These are phyloP conservation scores for Fraxinus pennsylvanica DNA, from an alignment of 257 asterid species.

Conservation along the genomic window DNA sequence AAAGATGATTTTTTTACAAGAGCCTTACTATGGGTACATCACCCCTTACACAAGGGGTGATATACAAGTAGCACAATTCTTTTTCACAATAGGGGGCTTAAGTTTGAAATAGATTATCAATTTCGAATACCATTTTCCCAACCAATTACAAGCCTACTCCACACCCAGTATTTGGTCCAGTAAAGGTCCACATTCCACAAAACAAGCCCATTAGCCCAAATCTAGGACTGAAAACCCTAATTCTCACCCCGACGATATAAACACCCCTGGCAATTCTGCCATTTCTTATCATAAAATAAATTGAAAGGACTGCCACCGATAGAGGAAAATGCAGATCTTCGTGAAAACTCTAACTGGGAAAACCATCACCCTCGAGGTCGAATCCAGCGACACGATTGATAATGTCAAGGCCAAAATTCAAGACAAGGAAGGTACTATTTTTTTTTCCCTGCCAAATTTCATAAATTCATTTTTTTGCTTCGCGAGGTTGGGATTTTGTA, in stretches of 20 bases:
- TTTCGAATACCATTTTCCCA: no score
- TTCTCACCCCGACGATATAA: not conserved
- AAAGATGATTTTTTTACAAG: no score
- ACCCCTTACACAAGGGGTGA: no score
- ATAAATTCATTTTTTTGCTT: not conserved
- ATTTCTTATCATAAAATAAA: not conserved
- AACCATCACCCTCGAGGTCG: constrained; percentile 3
- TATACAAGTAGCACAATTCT: no score
- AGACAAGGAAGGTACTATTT: not conserved
- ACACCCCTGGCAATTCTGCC: not conserved
- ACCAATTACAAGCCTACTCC: no score
- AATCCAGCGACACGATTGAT: not conserved
- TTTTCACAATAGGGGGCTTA: no score
- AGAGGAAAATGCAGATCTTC: not conserved
- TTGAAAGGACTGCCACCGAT: not conserved
- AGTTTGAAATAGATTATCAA: no score
- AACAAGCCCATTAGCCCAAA: constrained; percentile 2
- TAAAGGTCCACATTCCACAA: not conserved
- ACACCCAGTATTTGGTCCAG: not conserved
- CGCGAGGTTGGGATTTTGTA: not conserved
- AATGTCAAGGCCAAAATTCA: constrained; percentile 7
- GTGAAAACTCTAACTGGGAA: constrained; percentile 3
- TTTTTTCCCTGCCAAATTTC: not conserved
- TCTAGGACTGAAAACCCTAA: not conserved
- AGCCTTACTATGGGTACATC: no score